Evolutionary conservation across 208 protist species (phyloP), one percentile per base, ranked within the genome.

Genomic region (Leishmania gerbilli): DNA sequence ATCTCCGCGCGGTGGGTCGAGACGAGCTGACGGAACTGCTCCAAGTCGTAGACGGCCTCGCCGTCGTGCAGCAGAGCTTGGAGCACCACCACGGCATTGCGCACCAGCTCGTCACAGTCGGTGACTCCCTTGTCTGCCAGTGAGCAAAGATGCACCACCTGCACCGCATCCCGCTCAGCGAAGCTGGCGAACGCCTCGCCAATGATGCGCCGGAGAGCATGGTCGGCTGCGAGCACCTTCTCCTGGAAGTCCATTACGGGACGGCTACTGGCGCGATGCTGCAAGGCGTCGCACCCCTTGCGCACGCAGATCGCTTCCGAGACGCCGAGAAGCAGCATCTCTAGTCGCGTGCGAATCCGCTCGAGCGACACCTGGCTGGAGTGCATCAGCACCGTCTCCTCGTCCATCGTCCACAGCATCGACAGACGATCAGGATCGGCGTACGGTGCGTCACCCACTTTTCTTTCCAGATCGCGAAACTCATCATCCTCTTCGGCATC

Each of bases 371-470:
- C 80, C 37, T 75, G 74, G 55, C 80, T 79, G 53, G 74, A 79
- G 80, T 83, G 74, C 60, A 76, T 49, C 21, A 83, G 67, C 74
- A 83, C 80, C n/a, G 80, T 83, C 67, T 83, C 80, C 80, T 83
- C 74, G 27, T 75, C 80, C 74, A 76, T 67, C n/a, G 80, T 79
- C 80, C 80, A 79, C 64, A 83, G 74, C 51, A 83, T 69, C 67
- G 74, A 27, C 37, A 69, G 55, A 56, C 34, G 40, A 24, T 77
- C 80, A 21, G 53, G 8, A 19, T 17, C 42, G 1, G n/a, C 7
- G 34, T 49, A n/a, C 15, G n/a, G 19, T 0, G 58, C 19, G 45
- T 49, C 56, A 19, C 62, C 51, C 3, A 34, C 37, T 21, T 42
- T 27, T 3, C 17, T 9, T n/a, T 31, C 47, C 9, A 6, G 40